Base-by-base conservation (phyloP, 805 yeast species). In the Cyberlindnera lachancei region DNA sequence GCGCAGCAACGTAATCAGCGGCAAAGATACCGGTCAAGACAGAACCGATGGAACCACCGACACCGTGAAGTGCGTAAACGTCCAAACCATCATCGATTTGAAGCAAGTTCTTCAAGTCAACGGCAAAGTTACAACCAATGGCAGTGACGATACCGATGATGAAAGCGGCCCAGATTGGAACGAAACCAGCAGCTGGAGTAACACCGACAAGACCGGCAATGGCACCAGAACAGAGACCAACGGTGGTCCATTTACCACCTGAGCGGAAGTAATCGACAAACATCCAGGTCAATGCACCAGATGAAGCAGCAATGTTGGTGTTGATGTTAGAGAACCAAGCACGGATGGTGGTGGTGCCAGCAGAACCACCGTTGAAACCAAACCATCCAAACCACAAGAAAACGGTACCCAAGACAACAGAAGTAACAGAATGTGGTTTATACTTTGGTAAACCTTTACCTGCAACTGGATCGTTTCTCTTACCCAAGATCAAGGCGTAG, bases 311-410 rank as follows among this genome's bases (percentile, higher is more conserved):
- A 48, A 90, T 57, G 63, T 90, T 86, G 52, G 97, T 90, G 72
- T 85, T 87, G 53, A 82, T 80, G 56, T 82, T 73, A 23, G 96
- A 95, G 67, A 87, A 87, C 82, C 86, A 85, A 36, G 96, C 88
- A 64, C 96, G 80, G 56, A 92, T 77, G 41, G 90, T 63, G 23
- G 96, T 84, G 55, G 86, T 81, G 59, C 96, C 96, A 31, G 96
- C 83, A 29, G 96, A 86, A 50, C 97, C 97, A 61, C 96, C 96
- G 71, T 92, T 92, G 76, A 92, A 92, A 25, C 96, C 96, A 53
- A 87, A 87, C 98, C 98, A 92, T 23, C 97, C 98, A 51, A 92
- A 87, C 96, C 96, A 90, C 48, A 92, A 72, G 66, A 92, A 83
- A 10, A 85, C 80, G 15, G 96, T 87, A 34, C 98, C 98, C 37